These are phyloP conservation scores for Botrytis hyacinthi DNA, from an alignment of 2,329 filamentous ascomycete species.

Conservation along the genomic window DNA sequence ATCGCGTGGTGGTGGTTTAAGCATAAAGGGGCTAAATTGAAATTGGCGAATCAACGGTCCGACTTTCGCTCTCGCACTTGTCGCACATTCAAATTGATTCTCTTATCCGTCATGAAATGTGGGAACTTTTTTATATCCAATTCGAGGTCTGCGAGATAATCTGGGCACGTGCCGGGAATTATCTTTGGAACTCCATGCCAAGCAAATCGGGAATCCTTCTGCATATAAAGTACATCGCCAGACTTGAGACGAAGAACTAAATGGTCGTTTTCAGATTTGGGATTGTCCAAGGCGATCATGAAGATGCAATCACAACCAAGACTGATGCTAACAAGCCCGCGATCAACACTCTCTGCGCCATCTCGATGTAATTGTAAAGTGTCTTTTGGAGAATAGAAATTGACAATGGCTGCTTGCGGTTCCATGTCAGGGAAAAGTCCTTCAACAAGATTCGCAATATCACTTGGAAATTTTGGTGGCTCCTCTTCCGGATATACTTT, in stretches of 20 bases:
- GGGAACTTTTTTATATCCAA: slow-evolving; percentile 56
- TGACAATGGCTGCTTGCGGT: slow-evolving; percentile 88
- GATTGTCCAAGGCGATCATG: slow-evolving; percentile 63
- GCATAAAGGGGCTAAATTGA: neutral
- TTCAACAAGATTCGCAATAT: slow-evolving; percentile 67
- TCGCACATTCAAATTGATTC: slow-evolving; percentile 88
- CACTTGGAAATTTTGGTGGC: slow-evolving; percentile 71
- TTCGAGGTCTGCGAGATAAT: slow-evolving; percentile 74
- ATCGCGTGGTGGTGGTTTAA: neutral
- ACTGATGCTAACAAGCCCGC: slow-evolving; percentile 79
- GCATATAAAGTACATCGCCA: slow-evolving; percentile 91
- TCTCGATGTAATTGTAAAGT: slow-evolving; percentile 92
- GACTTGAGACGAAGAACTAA: slow-evolving; percentile 69
- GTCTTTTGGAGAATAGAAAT: slow-evolving; percentile 87
- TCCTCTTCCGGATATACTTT: slow-evolving; percentile 71
- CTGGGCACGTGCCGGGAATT: slow-evolving; percentile 73
- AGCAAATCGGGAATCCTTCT: slow-evolving; percentile 73
- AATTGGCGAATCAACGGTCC: neutral
- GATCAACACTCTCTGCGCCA: slow-evolving; percentile 80
- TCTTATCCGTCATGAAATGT: slow-evolving; percentile 84
- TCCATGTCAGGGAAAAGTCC: slow-evolving; percentile 72
- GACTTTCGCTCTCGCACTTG: slow-evolving; percentile 64
- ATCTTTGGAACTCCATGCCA: slow-evolving; percentile 97
- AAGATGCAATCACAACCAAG: slow-evolving; percentile 90
- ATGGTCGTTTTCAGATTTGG: slow-evolving; percentile 42